Evolutionary conservation across 257 asterid species (phyloP).

Genomic region (Penstemon eatonii): DNA sequence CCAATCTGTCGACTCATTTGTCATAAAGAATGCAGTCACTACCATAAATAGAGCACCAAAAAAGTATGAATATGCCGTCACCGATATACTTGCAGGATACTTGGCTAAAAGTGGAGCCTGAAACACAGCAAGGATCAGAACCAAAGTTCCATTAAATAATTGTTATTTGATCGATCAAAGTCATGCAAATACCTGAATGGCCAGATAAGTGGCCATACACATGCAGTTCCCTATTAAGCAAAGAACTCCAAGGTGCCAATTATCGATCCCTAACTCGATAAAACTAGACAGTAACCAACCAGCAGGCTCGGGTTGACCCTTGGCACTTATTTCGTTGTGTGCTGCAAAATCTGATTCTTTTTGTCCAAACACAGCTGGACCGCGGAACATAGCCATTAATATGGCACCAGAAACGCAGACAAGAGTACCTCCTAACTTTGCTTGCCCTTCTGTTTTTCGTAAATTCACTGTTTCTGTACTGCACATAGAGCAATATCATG

Average conservation of each 20-base stretch:
- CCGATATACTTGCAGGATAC: slow-evolving; percentile 89
- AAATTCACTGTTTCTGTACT: slow-evolving; percentile 86
- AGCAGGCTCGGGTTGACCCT: slow-evolving; percentile 80
- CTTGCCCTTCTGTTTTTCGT: slow-evolving; percentile 74
- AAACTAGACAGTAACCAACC: slow-evolving; percentile 71
- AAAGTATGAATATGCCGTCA: slow-evolving; percentile 87
- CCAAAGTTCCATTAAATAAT: slow-evolving; percentile 27
- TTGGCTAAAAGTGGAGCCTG: slow-evolving; percentile 88
- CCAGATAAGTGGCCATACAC: slow-evolving; percentile 85
- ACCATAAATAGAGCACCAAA: slow-evolving; percentile 76
- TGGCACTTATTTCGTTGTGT: slow-evolving; percentile 69
- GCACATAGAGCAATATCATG: slow-evolving; percentile 50
- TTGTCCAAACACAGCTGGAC: slow-evolving; percentile 77
- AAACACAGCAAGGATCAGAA: slow-evolving; percentile 29
- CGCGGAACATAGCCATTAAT: slow-evolving; percentile 83
- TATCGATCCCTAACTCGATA: slow-evolving; percentile 64
- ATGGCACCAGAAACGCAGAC: slow-evolving; percentile 89
- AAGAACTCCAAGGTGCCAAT: slow-evolving; percentile 88
- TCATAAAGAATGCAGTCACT: slow-evolving; percentile 52
- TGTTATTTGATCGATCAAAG: slow-evolving; percentile 3
- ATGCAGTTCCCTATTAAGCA: slow-evolving; percentile 93
- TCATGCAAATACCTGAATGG: slow-evolving; percentile 71
- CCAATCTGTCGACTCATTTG: slow-evolving; percentile 73
- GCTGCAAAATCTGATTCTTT: slow-evolving; percentile 55
- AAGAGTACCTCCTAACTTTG: slow-evolving; percentile 88